Conservation (phyloP, 805 yeast genomes). For the Pichia paraexigua region DNA sequence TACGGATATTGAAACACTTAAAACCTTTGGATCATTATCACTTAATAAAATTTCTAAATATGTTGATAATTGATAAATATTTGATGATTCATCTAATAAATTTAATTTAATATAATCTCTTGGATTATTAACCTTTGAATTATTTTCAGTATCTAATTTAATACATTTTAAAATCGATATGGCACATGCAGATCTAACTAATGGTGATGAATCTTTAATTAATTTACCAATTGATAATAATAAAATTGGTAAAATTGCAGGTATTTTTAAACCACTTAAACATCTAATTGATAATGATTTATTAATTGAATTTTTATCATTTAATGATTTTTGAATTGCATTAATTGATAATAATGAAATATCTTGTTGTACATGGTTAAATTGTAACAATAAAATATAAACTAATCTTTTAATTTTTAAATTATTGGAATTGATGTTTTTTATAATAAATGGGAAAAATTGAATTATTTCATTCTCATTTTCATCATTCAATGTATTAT, state of each 20-base stretch:
- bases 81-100: constrained; percentile 27
- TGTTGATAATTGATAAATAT: constrained; percentile 42
- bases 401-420: constrained; percentile 67
- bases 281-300: constrained; percentile 72
- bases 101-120: constrained; percentile 5
- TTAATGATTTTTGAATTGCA: constrained; percentile 77
- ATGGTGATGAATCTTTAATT: constrained; percentile 60
- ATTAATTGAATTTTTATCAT: constrained; percentile 58
- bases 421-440: constrained; percentile 67
- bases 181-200: constrained; percentile 75
- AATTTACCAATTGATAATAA: constrained; percentile 64
- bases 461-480: constrained; percentile 31
- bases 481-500: background rate
- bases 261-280: constrained; percentile 73
- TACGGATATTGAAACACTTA: constrained; percentile 59
- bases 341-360: constrained; percentile 85
- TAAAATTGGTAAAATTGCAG: constrained; percentile 75
- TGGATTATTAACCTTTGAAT: constrained; percentile 9
- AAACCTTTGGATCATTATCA: constrained; percentile 62
- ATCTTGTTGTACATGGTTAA: constrained; percentile 80
- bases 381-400: constrained; percentile 62
- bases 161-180: constrained; percentile 59
- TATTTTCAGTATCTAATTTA: constrained; percentile 26
- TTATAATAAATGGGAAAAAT: constrained; percentile 80
- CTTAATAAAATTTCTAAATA: constrained; percentile 45